phyloP scores from a whole-genome alignment of 202 grass and related monocot species.

The Musa balbisiana region DNA sequence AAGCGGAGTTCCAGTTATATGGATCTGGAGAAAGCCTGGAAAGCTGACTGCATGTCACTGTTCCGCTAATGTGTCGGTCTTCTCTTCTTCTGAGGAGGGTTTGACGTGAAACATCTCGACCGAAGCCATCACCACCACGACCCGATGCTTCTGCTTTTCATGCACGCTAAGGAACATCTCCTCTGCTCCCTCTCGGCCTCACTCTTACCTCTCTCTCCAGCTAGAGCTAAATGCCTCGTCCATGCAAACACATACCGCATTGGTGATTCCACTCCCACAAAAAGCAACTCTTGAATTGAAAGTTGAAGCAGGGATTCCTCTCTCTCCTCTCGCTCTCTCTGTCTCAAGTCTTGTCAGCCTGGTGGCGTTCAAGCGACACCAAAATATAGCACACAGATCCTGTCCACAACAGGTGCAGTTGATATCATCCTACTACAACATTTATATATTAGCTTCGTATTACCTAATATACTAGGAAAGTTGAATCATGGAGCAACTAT shows the following conservation, averaged over 20 bases:
- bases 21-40: not conserved
- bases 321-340: not conserved
- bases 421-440: too few relatives aligned
- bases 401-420: too few relatives aligned
- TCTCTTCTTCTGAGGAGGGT: conserved; percentile 4
- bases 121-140: not conserved
- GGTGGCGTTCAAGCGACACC: not conserved
- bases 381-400: too few relatives aligned
- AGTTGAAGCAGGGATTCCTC: not conserved
- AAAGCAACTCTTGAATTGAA: not conserved
- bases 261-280: not conserved
- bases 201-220: not conserved
- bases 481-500: too few relatives aligned
- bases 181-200: not conserved
- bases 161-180: not conserved
- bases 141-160: not conserved
- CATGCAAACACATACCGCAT: not conserved
- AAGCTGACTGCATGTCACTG: conserved; percentile 5
- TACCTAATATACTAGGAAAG: too few relatives aligned
- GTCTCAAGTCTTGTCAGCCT: not conserved
- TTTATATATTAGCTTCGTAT: too few relatives aligned
- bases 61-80: conserved; percentile 10
- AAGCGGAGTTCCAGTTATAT: not conserved
- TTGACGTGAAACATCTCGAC: not conserved
- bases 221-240: not conserved